phyloP scores from a whole-genome alignment of 208 protist species.

The Wallacemonas collosoma region DNA sequence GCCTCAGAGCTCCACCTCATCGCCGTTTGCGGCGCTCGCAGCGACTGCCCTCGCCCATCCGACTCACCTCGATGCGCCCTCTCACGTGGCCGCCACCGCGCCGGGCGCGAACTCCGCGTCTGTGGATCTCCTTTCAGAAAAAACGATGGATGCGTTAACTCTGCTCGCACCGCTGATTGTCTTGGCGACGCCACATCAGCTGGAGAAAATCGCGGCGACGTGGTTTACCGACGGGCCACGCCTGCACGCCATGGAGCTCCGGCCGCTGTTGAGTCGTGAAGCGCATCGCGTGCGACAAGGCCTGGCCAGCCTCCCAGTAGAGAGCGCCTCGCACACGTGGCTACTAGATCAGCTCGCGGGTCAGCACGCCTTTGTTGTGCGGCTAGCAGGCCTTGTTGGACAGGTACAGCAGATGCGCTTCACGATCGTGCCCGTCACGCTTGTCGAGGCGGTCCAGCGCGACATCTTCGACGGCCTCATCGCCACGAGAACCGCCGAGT shows the following conservation, averaged over 20 bases:
- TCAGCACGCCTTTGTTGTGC: constrained; percentile 31
- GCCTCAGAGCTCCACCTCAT: too few relatives aligned
- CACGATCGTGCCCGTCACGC: background rate
- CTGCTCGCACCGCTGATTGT: constrained; percentile 50
- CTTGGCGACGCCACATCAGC: constrained; percentile 39
- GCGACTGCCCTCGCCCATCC: too few relatives aligned
- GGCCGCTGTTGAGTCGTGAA: constrained; percentile 51
- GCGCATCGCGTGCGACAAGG: constrained; percentile 26
- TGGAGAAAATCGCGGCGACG: constrained; percentile 42
- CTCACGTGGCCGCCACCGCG: background rate
- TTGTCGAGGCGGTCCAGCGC: constrained; percentile 16
- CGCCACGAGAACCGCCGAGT: constrained; percentile 20
- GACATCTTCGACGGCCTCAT: constrained; percentile 53
- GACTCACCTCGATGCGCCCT: background rate
- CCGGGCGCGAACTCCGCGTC: too few relatives aligned
- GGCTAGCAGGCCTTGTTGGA: constrained; percentile 18
- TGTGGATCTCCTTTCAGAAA: constrained; percentile 10
- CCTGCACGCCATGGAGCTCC: constrained; percentile 54
- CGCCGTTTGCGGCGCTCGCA: too few relatives aligned
- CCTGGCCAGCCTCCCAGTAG: constrained; percentile 1
- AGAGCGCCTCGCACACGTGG: constrained; percentile 18
- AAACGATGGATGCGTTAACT: constrained; percentile 40
- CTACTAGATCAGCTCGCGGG: constrained; percentile 39
- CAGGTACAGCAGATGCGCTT: background rate
- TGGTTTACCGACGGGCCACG: constrained; percentile 31